phyloP scores from a whole-genome alignment of 1,284 basidiomycete species.

The Phellinidium pouzarii region DNA sequence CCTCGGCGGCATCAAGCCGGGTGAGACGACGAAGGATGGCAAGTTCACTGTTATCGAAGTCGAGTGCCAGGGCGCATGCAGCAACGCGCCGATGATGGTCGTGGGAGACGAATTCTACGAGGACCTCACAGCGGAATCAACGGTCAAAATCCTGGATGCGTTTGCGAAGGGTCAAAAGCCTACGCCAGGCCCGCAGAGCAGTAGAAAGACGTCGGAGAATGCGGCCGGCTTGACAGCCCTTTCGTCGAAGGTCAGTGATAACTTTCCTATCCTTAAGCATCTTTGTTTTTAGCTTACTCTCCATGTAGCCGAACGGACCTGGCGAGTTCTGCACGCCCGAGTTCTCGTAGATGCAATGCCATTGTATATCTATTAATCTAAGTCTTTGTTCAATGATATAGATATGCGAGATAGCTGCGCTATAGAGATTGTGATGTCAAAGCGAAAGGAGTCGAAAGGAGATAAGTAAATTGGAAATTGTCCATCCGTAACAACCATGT shows the following conservation, averaged over 20 bases:
- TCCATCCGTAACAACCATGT: not conserved
- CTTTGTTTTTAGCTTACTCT: conserved; percentile 16
- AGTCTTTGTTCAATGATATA: conserved; percentile 4
- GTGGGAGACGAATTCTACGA: conserved; percentile 98
- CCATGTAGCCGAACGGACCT: conserved; percentile 81
- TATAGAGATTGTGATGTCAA: not conserved
- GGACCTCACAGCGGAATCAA: conserved; percentile 91
- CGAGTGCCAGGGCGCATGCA: conserved; percentile 97
- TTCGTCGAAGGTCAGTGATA: conserved; percentile 61
- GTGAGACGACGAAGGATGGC: conserved; percentile 89
- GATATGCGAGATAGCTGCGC: not conserved
- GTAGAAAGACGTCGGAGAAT: conserved; percentile 84
- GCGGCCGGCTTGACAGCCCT: conserved; percentile 84
- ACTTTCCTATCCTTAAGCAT: not conserved
- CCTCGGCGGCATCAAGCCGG: conserved; percentile 79
- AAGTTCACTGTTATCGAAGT: conserved; percentile 98
- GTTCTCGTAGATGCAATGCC: conserved; percentile 54
- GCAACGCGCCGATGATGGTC: conserved; percentile 99
- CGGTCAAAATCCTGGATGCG: conserved; percentile 81
- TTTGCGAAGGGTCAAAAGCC: conserved; percentile 84
- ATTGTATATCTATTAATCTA: conserved; percentile 9
- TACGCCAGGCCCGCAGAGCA: conserved; percentile 88
- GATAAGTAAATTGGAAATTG: not conserved
- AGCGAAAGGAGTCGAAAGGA: not conserved
- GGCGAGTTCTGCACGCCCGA: conserved; percentile 86